Evolutionary conservation across 768 basidiomycete species (phyloP), one percentile per base, ranked within the genome.

Genomic region (Postia placenta): DNA sequence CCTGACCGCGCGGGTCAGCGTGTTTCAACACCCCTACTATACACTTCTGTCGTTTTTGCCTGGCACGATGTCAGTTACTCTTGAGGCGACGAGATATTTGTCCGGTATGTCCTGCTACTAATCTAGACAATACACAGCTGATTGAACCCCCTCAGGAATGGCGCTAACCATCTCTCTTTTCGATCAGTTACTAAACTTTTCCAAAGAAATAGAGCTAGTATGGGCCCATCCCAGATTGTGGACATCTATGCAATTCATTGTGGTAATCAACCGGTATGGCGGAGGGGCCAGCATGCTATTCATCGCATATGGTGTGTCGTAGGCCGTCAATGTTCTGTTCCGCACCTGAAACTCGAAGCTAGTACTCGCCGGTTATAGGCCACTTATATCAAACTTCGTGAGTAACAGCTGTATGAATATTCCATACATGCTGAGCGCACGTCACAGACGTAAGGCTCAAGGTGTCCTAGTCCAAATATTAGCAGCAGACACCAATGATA

Each of bases 271-370:
- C 36, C 27, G 27, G 28, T 45, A 45, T n/a, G 45, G 45, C 12
- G 28, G 45, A 19, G 27, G 36, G 33, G 45, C 33, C 14, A 45
- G 45, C 26, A 33, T 45, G 45, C 19, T 45, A 17, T 45, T 35
- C 45, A 45, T 45, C 11, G 45, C 45, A 45, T 45, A 45, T 20
- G 17, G 45, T 36, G 33, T 30, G 45, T 36, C 17, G n/a, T 4
- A 9, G 24, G 7, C 3, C 26, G 26, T 26, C 6, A 12, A 9
- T 7, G 11, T 3, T 33, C 5, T 3, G 9, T 28, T 14, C 42
- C 11, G 26, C 22, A 2, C 5, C 42, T 43, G 6, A 41, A 17
- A 7, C 14, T 41, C 5, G 9, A 15, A 7, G 30, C 15, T 26
- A 43, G 42, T 43, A 7, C 14, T 28, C 11, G 17, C 22, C 42